A percentile compares a stretch with the other conserved stretches of the same genome.
These are phyloP conservation scores for Pseudozyma sp. DNA, from an alignment of 1,284 basidiomycete genomes.

Conservation along the genomic window DNA sequence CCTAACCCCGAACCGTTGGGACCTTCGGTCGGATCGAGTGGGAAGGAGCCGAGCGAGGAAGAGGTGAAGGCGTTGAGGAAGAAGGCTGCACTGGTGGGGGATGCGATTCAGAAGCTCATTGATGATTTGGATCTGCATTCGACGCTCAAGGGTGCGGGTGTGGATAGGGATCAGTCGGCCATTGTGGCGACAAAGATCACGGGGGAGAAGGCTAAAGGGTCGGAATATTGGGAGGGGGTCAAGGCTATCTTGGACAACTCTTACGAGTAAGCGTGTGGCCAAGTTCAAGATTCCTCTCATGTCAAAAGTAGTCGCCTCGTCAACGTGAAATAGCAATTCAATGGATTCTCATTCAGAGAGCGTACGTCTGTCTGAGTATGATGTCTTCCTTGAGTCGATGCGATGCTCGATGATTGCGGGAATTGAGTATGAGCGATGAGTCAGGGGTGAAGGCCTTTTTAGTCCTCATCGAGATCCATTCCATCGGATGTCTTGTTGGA, in stretches of 20 bases:
- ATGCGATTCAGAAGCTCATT: conserved; percentile 71
- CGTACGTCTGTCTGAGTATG: not conserved
- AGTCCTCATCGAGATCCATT: conserved; percentile 48
- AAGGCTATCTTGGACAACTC: conserved; percentile 33
- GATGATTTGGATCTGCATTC: conserved; percentile 74
- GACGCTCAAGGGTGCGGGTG: conserved; percentile 75
- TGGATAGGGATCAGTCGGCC: conserved; percentile 74
- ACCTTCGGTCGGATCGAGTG: not conserved
- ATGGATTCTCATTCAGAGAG: too few species aligned
- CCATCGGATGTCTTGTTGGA: conserved; percentile 15
- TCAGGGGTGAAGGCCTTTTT: not conserved
- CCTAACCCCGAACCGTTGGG: conserved; percentile 17
- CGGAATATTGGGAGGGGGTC: conserved; percentile 38
- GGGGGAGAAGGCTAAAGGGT: conserved; percentile 50
- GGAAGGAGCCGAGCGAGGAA: not conserved
- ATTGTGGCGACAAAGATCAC: conserved; percentile 73
- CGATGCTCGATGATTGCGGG: not conserved
- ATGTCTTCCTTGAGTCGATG: not conserved
- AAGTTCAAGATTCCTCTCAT: not conserved
- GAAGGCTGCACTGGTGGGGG: conserved; percentile 32
- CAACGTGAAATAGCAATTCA: too few species aligned
- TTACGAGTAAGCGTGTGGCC: conserved; percentile 30
- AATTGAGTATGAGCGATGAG: not conserved
- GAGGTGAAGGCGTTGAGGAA: conserved; percentile 16
- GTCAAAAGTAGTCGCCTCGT: too few species aligned